These are phyloP conservation scores for Alternaria brassicae DNA, from an alignment of 2,329 filamentous ascomycete species.

Conservation along the genomic window DNA sequence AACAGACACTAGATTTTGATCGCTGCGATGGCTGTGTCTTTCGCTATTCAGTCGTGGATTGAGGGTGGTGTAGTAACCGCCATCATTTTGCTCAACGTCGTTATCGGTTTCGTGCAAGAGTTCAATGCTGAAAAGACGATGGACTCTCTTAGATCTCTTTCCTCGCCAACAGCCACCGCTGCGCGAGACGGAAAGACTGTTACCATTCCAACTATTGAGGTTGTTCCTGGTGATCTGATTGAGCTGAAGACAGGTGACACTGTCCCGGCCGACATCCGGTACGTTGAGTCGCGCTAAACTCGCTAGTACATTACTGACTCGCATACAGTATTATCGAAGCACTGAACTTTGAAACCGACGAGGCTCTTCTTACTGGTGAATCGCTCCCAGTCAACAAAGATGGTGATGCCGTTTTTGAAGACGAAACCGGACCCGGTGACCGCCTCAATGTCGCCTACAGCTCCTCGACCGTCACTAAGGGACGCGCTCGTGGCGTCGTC, in stretches of 20 bases:
- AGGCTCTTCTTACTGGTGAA: conserved; percentile 74
- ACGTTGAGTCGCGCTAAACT: conserved; percentile 2
- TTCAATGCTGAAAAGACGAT: conserved; percentile 58
- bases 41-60: conserved; percentile 56
- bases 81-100: conserved; percentile 55
- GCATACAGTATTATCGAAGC: conserved; percentile 57
- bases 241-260: conserved; percentile 69
- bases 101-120: conserved; percentile 57
- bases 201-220: conserved; percentile 61
- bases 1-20: conserved; percentile 48
- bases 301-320: background rate
- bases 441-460: conserved; percentile 74
- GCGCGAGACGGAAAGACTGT: conserved; percentile 62
- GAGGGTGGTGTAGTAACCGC: conserved; percentile 57
- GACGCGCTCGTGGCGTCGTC: conserved; percentile 71
- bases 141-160: conserved; percentile 54
- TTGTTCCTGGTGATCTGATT: conserved; percentile 72
- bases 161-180: conserved; percentile 54
- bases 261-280: conserved; percentile 71
- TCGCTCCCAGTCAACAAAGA: conserved; percentile 71
- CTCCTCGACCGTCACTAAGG: conserved; percentile 48
- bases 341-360: conserved; percentile 78
- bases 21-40: conserved; percentile 56
- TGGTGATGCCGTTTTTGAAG: conserved; percentile 60
- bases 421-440: conserved; percentile 68